phyloP scores from a whole-genome alignment of 1,139 yeast species.

The Nadsonia commutata region DNA sequence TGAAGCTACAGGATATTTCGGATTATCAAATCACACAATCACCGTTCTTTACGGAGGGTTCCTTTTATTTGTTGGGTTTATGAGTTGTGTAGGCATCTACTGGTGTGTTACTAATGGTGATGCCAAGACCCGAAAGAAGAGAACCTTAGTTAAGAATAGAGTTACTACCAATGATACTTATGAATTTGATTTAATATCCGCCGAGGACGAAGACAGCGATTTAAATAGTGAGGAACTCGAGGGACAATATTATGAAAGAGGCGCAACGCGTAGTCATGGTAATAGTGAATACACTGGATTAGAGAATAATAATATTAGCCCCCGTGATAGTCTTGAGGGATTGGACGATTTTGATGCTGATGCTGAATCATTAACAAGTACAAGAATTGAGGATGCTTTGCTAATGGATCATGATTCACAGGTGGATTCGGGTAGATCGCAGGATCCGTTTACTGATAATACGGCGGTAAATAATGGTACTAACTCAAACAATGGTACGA shows the following conservation, averaged over 20 bases:
- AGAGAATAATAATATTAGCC: not conserved
- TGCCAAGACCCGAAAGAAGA: slow-evolving; percentile 10
- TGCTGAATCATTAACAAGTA: not conserved
- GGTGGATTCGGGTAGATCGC: not conserved
- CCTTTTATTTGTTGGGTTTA: slow-evolving; percentile 19
- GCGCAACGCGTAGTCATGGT: not conserved
- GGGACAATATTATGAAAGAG: not conserved
- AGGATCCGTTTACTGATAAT: not conserved
- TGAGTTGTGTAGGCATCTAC: slow-evolving; percentile 17
- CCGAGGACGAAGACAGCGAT: slow-evolving; percentile 13
- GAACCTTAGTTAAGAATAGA: slow-evolving; percentile 8
- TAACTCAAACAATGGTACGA: not conserved
- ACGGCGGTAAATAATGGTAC: not conserved
- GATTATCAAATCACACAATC: slow-evolving; percentile 19
- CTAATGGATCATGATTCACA: not conserved
- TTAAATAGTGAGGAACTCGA: slow-evolving; percentile 1
- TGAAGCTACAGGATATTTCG: slow-evolving; percentile 13
- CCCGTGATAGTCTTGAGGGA: not conserved
- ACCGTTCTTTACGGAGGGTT: slow-evolving; percentile 23
- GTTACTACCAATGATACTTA: slow-evolving; percentile 13
- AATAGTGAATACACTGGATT: not conserved
- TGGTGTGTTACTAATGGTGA: slow-evolving; percentile 13
- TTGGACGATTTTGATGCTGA: not conserved
- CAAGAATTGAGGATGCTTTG: not conserved
- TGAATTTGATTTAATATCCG: slow-evolving; percentile 19